These are phyloP conservation scores for Cokeromyces recurvatus DNA, from an alignment of 371 early-diverging fungal species.

Conservation along the genomic window DNA sequence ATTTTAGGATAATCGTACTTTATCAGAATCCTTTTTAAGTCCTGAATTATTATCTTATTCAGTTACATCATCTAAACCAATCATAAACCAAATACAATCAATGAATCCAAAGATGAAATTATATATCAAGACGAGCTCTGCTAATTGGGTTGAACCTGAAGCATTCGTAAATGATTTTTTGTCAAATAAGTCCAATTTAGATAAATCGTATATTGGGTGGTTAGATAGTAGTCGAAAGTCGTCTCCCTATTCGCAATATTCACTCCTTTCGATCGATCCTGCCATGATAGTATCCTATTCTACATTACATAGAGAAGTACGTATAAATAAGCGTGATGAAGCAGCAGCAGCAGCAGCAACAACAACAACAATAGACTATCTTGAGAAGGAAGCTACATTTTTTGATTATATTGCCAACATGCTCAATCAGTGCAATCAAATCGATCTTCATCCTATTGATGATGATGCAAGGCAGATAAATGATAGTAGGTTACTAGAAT, in stretches of 20 bases:
- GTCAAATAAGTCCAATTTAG: background rate
- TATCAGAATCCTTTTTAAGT: background rate
- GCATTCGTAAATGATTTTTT: slow-evolving; percentile 18
- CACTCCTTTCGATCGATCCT: slow-evolving; percentile 28
- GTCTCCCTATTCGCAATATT: slow-evolving; percentile 38
- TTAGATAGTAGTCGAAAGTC: slow-evolving; percentile 19
- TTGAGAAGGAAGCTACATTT: slow-evolving; percentile 17
- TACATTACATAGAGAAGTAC: slow-evolving; percentile 26
- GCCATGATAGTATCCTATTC: slow-evolving; percentile 40
- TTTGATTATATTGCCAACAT: slow-evolving; percentile 31
- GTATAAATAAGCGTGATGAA: background rate
- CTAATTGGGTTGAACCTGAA: slow-evolving; percentile 28
- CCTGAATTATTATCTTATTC: slow-evolving; percentile 5
- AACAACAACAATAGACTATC: too few species aligned
- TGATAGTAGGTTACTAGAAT: slow-evolving; percentile 40
- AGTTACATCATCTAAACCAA: slow-evolving; percentile 4
- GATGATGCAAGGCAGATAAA: background rate
- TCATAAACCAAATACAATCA: too few species aligned
- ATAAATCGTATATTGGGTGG: slow-evolving; percentile 4
- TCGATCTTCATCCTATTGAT: background rate
- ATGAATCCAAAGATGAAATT: background rate
- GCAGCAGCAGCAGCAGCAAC: background rate
- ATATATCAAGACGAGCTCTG: slow-evolving; percentile 7
- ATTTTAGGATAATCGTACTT: slow-evolving; percentile 2
- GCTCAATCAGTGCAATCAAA: slow-evolving; percentile 5